phyloP scores from a whole-genome alignment of 2,329 filamentous ascomycete species.

The Trichoderma hamatum region DNA sequence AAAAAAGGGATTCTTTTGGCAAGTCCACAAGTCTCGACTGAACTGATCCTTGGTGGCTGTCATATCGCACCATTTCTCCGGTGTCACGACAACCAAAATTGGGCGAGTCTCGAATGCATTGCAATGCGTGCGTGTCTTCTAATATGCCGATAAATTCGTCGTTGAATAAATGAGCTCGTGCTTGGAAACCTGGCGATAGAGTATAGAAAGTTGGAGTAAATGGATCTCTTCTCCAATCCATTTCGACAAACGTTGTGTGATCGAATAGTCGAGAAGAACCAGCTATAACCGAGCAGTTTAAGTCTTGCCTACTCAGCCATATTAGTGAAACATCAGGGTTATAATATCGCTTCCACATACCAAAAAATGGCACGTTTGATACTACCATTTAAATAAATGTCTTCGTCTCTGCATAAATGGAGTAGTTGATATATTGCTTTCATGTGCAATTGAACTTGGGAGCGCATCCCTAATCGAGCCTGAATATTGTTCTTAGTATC shows the following conservation, averaged over 20 bases:
- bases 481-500: not conserved
- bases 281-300: not conserved
- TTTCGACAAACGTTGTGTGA: not conserved
- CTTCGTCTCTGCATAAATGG: not conserved
- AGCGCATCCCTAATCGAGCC: not conserved
- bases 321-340: not conserved
- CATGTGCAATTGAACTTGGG: not conserved
- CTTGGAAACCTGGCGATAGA: not conserved
- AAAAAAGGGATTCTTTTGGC: not conserved
- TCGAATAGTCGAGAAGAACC: not conserved
- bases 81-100: not conserved
- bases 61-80: not conserved
- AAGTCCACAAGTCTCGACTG: not conserved
- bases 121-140: not conserved
- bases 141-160: not conserved
- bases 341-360: not conserved
- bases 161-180: not conserved
- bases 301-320: not conserved
- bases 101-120: not conserved
- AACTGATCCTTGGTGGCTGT: not conserved
- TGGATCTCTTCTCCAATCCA: not conserved
- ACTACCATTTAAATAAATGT: not conserved
- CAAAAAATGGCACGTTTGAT: not conserved
- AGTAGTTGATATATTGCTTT: not conserved
- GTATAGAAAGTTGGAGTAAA: not conserved